Base-by-base conservation (phyloP, 495 filamentous ascomycete genomes). In the Amphirosellinia nigrospora region DNA sequence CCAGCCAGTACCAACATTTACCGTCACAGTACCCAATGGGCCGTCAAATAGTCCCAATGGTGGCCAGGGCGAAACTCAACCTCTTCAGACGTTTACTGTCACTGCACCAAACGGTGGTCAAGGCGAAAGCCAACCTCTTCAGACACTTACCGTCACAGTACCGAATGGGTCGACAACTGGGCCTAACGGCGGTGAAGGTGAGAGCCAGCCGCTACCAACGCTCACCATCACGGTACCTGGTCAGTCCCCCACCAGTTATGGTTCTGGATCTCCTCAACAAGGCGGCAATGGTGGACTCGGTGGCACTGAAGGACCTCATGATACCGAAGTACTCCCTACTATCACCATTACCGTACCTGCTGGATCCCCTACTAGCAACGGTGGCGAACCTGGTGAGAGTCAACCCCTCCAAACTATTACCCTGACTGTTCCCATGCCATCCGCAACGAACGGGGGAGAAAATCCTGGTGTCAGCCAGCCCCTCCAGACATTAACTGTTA, bases 271-370 rank as follows among this genome's bases (percentile, higher is more conserved):
- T 58, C 43, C 39, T 16, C 66, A 62, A n/a, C 66, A 52, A 30
- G 48, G 58, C 34, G 58, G 58, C 36, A 41, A 39, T 41, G 36
- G 58, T 28, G 58, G 21, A 28, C 30, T 36, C 9, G 21, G 28
- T 36, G 69, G 71, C n/a, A 70, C 69, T 26, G 56, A 39, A 46
- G 73, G 71, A 28, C 19, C 66, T 13, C 59, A 71, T 36, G 69
- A 69, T 19, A 73, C 66, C 30, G 43, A 66, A 46, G 32, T 66
- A n/a, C 70, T 71, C 60, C 58, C 70, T 11, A 77, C 75, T 15
- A 64, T 77, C 26, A 75, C 75, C 32, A n/a, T 77, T 1, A 75
- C 75, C 64, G 68, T 70, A 21, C 73, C 75, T 39, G 73, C 65
- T n/a, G 73, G 46, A 38, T 72, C 69, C 39, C 63, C 68, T 34